Base-by-base conservation (phyloP, 805 yeast species). In the Candida coleopterorum region DNA sequence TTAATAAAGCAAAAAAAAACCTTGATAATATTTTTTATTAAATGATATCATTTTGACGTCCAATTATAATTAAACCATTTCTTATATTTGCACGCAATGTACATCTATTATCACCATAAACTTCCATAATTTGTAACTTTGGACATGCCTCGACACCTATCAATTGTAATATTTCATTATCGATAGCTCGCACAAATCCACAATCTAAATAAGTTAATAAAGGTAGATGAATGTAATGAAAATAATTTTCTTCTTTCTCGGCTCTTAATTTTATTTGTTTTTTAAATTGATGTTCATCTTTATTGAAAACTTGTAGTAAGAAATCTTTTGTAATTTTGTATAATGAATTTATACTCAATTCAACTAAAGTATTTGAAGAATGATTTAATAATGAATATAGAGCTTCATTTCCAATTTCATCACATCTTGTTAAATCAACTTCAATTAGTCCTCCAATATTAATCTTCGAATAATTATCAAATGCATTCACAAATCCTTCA, bases 111-210 rank as follows among this genome's bases (percentile, higher is more conserved):
- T 82, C 69, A 1, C 96, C 96, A 55, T 81, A 87, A 11, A 86
- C 89, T 48, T 86, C 94, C 38, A 90, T 53, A 11, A 84, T 68
- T 31, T 71, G 68, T 39, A 90, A 58, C 32, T 74, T 74, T 0
- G 79, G 73, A 43, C 93, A 85, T 9, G 73, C 68, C 18, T 70
- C 59, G n/a, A n/a, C n/a, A 3, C 83, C 72, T 15, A 87, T 47
- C 20, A 71, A 50, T 18, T 73, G 74, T n/a, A 89, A 55, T 0
- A 77, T 72, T 14, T 68, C 72, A 56, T 90, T 86, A 52, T 87
- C 87, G 9, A 86, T 73, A 15, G 77, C 66, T 26, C 94, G 66
- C 3, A 87, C 85, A 58, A 90, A 90, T 0, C 97, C 94, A 10
- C 79, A 52, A 55, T 90, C 93, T 12, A 85, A 48, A 23, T 76